Base-by-base conservation (phyloP, 345 rosid genomes). In the Corchorus olitorius region DNA sequence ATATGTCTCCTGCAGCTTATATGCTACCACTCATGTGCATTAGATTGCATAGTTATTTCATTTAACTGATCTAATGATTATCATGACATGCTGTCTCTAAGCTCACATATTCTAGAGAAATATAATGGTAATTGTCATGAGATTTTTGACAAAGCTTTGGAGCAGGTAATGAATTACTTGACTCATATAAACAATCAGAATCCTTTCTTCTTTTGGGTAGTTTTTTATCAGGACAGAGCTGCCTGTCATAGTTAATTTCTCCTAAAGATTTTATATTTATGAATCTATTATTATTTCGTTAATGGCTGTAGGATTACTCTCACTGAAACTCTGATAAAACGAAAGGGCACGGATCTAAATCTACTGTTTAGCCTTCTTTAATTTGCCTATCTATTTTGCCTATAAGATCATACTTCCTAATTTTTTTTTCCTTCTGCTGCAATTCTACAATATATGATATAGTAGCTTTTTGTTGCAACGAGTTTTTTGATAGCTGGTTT, bases 101-200 rank as follows among this genome's bases (percentile, higher is more conserved):
- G 33, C 9, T 37, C 61, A 75, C 76, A 88, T 89, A 70, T 74
- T 52, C 88, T 88, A 50, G 45, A 82, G 70, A 58, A 84, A 80
- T 79, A 79, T 34, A 83, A 85, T 71, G 85, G 88, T 48, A 75
- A 72, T 59, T 65, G 58, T 58, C 56, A 11, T 39, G 83, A 83
- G 50, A 76, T 87, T 65, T 75, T 90, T 79, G 74, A 67, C 69
- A 83, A 85, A 77, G 62, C 91, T 74, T 70, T 90, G 75, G 83
- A 85, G 58, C 80, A 41, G 88, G 91, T 90, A 82, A 75, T 37
- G n/a, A 6, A 55, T 52, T 53, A 8, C 35, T 58, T 59, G n/a
- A 27, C 6, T 48, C 19, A 61, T 71, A 53, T 72, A 64, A 43
- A 14, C 52, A 19, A 56, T 11, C 41, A 0, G 16, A 20, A 37